These are phyloP conservation scores for Hyphodiscus hymeniophilus DNA, from an alignment of 495 filamentous ascomycete species.

Conservation along the genomic window DNA sequence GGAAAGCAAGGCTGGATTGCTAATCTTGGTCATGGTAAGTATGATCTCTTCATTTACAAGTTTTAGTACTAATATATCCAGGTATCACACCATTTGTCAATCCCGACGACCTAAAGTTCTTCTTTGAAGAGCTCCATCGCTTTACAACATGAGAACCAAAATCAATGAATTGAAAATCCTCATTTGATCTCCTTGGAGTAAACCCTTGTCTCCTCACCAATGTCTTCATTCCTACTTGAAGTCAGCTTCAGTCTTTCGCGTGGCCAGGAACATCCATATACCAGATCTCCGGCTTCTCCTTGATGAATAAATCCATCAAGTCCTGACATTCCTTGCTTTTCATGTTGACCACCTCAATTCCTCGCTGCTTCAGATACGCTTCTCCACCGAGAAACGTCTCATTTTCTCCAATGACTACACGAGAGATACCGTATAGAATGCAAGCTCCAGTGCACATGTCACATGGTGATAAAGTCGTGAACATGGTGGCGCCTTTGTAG, in stretches of 20 bases:
- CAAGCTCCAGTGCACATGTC: conserved; percentile 77
- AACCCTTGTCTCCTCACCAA: conserved; percentile 48
- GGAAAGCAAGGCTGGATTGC: conserved; percentile 86
- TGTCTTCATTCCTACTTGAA: conserved; percentile 62
- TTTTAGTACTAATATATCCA: conserved; percentile 25
- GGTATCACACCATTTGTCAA: conserved; percentile 90
- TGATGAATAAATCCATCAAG: conserved; percentile 71
- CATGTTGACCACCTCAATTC: conserved; percentile 68
- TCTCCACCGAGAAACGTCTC: conserved; percentile 72
- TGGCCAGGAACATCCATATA: conserved; percentile 30
- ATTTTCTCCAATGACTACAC: conserved; percentile 83
- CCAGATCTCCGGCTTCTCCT: conserved; percentile 70
- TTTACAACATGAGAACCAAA: conserved; percentile 31
- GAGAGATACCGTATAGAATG: conserved; percentile 68
- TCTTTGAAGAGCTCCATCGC: conserved; percentile 86
- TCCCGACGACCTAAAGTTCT: conserved; percentile 86
- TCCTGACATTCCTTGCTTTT: conserved; percentile 59
- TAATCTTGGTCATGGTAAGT: conserved; percentile 80
- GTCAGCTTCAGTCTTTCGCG: conserved; percentile 8
- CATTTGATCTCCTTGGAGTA: conserved; percentile 30
- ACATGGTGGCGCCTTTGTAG: conserved; percentile 73
- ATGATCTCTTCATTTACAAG: neutral
- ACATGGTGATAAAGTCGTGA: conserved; percentile 80
- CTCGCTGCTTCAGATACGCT: conserved; percentile 58
- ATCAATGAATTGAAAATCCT: neutral